Evolutionary conservation across 768 basidiomycete species (phyloP), one percentile per base, ranked within the genome.

Genomic region (Mycena rosella): DNA sequence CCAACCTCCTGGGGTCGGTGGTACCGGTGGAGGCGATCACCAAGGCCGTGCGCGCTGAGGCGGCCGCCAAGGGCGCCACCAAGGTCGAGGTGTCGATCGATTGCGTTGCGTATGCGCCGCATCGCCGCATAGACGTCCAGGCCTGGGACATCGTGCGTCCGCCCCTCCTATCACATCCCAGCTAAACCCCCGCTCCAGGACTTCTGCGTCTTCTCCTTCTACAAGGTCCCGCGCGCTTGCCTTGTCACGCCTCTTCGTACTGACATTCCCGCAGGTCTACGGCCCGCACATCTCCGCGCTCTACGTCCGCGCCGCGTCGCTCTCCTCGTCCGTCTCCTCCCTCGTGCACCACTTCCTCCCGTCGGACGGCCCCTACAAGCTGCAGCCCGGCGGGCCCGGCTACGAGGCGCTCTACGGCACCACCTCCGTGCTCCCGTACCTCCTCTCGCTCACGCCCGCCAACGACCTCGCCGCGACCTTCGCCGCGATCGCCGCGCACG

Each of bases 81-180:
- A 89, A 91, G 74, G 78, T 93, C 30, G 89, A 94, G 76, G 81
- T 93, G 17, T 86, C 84, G 0, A 83, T 94, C 3, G 93, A 94
- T 72, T 93, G 92, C 67, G 93, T 94, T 3, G 92, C 92, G 3
- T 93, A 91, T 70, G 91, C 91, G 5, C 92, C 92, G 0, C 92
- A 94, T 73, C 82, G 91, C 17, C 77, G 80, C 61, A 87, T 94
- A 32, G 89, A 94, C 70, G 92, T 93, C 18, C 86, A 83, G 64
- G 88, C 85, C 53, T 94, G 92, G 93, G 92, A 93, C 59, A 83
- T 93, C 38, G 38, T 40, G 17, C 38, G 38, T 40, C 10, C 4
- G 10, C 17, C 38, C 38, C 3, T 18, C 7, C 38, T 8, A 3
- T 40, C 38, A 8, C 38, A 8, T 40, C 38, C 38, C 11, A 5